phyloP scores from a whole-genome alignment of 2,329 filamentous ascomycete genomes.

The Juglanconis oblonga region DNA sequence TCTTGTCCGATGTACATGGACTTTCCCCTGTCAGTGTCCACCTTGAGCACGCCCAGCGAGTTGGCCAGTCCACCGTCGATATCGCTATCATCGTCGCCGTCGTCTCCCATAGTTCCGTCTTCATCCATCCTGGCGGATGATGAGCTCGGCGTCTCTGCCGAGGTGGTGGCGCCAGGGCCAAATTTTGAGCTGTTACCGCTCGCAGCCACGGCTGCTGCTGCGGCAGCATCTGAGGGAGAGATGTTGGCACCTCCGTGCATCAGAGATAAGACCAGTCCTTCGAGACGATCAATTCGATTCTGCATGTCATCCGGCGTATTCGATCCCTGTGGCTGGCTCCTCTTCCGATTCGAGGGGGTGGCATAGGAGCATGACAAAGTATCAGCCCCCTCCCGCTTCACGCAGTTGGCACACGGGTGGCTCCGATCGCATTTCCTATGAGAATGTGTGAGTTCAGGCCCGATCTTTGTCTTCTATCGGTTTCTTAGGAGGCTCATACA shows the following conservation, averaged over 20 bases:
- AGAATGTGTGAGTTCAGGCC: not conserved
- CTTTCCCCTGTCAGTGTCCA: constrained; percentile 73
- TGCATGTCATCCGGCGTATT: constrained; percentile 91
- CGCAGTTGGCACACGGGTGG: constrained; percentile 90
- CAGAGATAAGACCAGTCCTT: constrained; percentile 85
- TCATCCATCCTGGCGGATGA: constrained; percentile 51
- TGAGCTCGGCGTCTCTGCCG: constrained; percentile 38
- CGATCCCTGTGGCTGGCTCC: constrained; percentile 59
- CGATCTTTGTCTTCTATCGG: not conserved
- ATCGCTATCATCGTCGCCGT: constrained; percentile 63
- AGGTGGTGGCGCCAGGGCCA: constrained; percentile 32
- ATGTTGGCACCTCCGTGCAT: constrained; percentile 78
- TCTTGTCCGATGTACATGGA: constrained; percentile 79
- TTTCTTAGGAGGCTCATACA: constrained; percentile 23
- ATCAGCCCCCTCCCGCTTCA: constrained; percentile 83
- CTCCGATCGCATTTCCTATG: constrained; percentile 89
- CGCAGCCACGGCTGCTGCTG: constrained; percentile 26
- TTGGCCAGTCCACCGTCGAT: constrained; percentile 66
- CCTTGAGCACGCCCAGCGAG: constrained; percentile 78
- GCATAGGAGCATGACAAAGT: constrained; percentile 83
- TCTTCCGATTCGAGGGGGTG: constrained; percentile 66
- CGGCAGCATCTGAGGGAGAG: constrained; percentile 32
- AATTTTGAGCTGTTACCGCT: constrained; percentile 28
- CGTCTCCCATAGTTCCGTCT: constrained; percentile 49
- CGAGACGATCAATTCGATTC: constrained; percentile 91